phyloP scores from a whole-genome alignment of 768 basidiomycete species.

The Termitomyces sp. region DNA sequence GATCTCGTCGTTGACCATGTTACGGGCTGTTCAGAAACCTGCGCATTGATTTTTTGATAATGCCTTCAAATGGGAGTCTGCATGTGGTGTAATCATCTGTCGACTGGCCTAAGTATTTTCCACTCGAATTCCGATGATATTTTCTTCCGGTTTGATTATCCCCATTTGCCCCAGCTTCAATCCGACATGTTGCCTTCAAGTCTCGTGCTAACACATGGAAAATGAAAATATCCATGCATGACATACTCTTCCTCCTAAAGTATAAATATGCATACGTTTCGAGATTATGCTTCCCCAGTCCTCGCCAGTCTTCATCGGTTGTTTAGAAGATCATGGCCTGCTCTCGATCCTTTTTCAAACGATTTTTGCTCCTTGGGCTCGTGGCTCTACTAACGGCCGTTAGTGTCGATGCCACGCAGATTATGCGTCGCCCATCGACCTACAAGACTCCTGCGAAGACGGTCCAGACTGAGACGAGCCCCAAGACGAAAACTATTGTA shows the following conservation, averaged over 20 bases:
- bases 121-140: neutral
- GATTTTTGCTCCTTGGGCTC: conserved; percentile 22
- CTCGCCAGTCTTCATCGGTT: neutral
- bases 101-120: conserved; percentile 4
- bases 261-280: conserved; percentile 13
- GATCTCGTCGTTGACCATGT: neutral
- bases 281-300: neutral
- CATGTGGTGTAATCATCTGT: conserved; percentile 13
- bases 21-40: neutral
- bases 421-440: conserved; percentile 49
- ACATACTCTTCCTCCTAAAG: conserved; percentile 3
- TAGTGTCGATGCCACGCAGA: conserved; percentile 39
- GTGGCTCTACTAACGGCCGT: conserved; percentile 18
- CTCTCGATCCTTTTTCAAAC: conserved; percentile 17
- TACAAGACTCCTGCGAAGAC: conserved; percentile 39
- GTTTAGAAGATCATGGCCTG: conserved; percentile 7
- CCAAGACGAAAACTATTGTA: conserved; percentile 37
- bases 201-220: conserved; percentile 8
- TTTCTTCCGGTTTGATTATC: neutral
- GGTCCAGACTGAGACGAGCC: conserved; percentile 28
- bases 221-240: conserved; percentile 2
- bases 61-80: neutral
- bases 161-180: conserved; percentile 13
- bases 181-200: neutral
- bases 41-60: neutral